Conservation (phyloP, 1,284 basidiomycete genomes). For the Microbotryum violaceum region DNA sequence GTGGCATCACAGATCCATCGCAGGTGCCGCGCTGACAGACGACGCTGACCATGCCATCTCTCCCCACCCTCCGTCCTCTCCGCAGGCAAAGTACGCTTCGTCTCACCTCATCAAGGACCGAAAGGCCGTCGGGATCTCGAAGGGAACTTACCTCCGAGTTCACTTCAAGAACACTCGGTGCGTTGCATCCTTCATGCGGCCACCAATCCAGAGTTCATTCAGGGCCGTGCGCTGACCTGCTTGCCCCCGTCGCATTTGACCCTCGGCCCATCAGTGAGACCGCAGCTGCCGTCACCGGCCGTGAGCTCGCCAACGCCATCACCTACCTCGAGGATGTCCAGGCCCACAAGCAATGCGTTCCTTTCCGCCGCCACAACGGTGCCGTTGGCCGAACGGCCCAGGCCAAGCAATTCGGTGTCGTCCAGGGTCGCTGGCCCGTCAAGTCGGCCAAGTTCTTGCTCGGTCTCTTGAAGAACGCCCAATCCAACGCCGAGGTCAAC, state of each 20-base stretch:
- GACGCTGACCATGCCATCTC: too few species aligned
- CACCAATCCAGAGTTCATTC: not conserved
- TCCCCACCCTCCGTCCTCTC: too few species aligned
- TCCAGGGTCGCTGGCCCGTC: conserved; percentile 89
- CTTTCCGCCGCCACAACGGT: conserved; percentile 94
- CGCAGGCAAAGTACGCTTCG: conserved; percentile 30
- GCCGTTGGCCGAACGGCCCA: conserved; percentile 91
- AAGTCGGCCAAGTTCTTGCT: conserved; percentile 93
- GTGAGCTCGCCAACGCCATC: conserved; percentile 94
- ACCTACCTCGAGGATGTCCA: conserved; percentile 87
- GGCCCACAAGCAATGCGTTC: conserved; percentile 95
- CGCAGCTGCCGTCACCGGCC: conserved; percentile 54
- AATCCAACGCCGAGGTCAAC: conserved; percentile 98
- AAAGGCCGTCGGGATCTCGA: conserved; percentile 34
- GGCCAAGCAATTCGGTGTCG: conserved; percentile 58
- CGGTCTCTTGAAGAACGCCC: conserved; percentile 95
- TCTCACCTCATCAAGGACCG: conserved; percentile 34
- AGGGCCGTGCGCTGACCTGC: not conserved
- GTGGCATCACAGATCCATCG: too few species aligned
- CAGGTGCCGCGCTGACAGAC: too few species aligned
- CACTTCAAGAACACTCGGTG: conserved; percentile 99
- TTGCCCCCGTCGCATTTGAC: not conserved
- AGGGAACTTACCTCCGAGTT: conserved; percentile 71
- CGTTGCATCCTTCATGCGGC: conserved; percentile 50
- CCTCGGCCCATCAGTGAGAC: conserved; percentile 36